Evolutionary conservation across 495 filamentous ascomycete species (phyloP).

Genomic region (Lepraria neglecta): DNA sequence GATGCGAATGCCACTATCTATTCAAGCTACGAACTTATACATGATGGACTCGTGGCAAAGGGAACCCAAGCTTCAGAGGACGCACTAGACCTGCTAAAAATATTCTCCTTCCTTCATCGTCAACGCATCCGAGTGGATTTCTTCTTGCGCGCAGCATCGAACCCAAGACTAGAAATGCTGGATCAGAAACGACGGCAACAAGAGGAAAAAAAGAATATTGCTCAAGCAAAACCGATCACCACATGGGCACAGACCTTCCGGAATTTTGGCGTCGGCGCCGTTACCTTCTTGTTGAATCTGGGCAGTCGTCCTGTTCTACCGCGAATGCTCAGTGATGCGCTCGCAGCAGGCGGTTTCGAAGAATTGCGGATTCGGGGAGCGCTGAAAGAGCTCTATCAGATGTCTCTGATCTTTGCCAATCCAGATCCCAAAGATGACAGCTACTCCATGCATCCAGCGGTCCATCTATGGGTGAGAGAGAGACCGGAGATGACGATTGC

Average conservation of each 20-base stretch:
- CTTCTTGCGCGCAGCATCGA: slow-evolving; percentile 27
- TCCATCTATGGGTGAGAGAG: slow-evolving; percentile 39
- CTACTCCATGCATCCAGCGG: slow-evolving; percentile 40
- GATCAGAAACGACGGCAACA: slow-evolving; percentile 8
- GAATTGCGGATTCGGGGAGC: slow-evolving; percentile 27
- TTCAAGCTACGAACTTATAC: slow-evolving; percentile 34
- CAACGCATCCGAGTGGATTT: slow-evolving; percentile 34
- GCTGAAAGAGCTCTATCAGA: slow-evolving; percentile 29
- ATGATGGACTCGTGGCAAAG: slow-evolving; percentile 23
- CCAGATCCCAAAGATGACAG: slow-evolving; percentile 24
- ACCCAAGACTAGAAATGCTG: slow-evolving; percentile 17
- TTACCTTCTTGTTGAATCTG: neutral
- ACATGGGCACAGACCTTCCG: slow-evolving; percentile 1
- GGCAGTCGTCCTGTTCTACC: slow-evolving; percentile 5
- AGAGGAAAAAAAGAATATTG: neutral
- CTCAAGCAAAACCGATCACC: neutral
- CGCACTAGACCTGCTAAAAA: slow-evolving; percentile 36
- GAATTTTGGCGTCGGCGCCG: slow-evolving; percentile 4
- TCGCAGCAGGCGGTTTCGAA: slow-evolving; percentile 17
- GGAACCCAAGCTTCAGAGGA: slow-evolving; percentile 27
- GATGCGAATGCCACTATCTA: slow-evolving; percentile 26
- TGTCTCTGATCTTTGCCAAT: slow-evolving; percentile 33
- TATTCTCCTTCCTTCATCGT: slow-evolving; percentile 37
- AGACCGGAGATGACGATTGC: slow-evolving; percentile 30
- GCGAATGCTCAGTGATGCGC: neutral